Base-by-base conservation (phyloP, 371 early-diverging fungal species). In the Lichtheimia ornata region DNA sequence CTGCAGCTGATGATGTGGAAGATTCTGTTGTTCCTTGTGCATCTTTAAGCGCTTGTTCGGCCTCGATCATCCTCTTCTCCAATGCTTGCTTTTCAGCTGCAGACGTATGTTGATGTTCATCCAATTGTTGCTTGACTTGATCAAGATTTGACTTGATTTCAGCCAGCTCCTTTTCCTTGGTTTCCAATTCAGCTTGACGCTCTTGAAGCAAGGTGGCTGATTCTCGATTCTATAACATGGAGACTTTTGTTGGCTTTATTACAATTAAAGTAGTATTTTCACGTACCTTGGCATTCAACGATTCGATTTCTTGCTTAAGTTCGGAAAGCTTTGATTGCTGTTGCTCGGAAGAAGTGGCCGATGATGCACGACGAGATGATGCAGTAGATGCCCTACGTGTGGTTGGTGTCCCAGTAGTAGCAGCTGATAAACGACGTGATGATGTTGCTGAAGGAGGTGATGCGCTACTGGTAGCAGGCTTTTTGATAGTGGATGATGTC, bases 241-340 rank as follows among this genome's bases (percentile, higher is more conserved):
- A 50, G 3, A 50, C 15, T 7, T 13, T 9, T 18, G 50, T 22
- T 50, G 13, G 47, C 18, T n/a, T 3, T 24, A 50, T 12, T 45
- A 15, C 47, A 45, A 45, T 6, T 11, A n/a, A 50, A 13, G 24
- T 24, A n/a, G 30, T 22, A n/a, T 30, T 7, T 28, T 17, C 0
- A 17, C 17, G 15, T 44, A 56, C 57, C 47, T 56, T 56, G 17
- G 40, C 47, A 43, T 42, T 56, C 25, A 56, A 17, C 2, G 57
- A 24, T 45, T 56, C 42, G 43, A 56, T 56, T 56, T 56, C 57
- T 43, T 42, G 44, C 22, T 45, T 56, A 13, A 56, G 45, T 7
- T 56, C 57, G 6, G 35, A 35, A 11, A 41, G 43, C 15, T 25
- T 15, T 20, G n/a, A 42, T 35, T 43, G 24, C 5, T 17, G 56